phyloP scores from a whole-genome alignment of 2,329 filamentous ascomycete species.

The Botrytis deweyae region DNA sequence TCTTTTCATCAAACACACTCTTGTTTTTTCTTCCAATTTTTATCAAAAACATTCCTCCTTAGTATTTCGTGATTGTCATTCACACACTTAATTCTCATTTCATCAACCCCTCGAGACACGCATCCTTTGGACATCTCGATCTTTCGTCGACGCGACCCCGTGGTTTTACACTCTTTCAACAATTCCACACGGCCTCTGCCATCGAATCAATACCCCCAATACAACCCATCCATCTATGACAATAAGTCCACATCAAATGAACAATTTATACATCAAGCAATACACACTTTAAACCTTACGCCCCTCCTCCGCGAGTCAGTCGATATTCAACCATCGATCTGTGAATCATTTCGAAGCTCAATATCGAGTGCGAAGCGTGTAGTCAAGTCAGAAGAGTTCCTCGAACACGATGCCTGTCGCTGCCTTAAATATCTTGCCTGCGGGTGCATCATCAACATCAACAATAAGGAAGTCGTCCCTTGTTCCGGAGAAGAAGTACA shows the following conservation, averaged over 20 bases:
- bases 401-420: constrained; percentile 63
- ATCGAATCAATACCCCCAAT: constrained; percentile 42
- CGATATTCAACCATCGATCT: constrained; percentile 42
- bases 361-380: constrained; percentile 7
- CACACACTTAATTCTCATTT: constrained; percentile 5
- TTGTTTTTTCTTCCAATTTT: constrained; percentile 22
- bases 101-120: background rate
- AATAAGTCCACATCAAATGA: constrained; percentile 52
- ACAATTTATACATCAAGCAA: constrained; percentile 48
- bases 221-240: constrained; percentile 52
- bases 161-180: constrained; percentile 33
- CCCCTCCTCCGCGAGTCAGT: constrained; percentile 41
- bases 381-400: constrained; percentile 4
- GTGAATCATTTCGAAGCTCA: constrained; percentile 24
- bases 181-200: constrained; percentile 37
- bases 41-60: background rate
- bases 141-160: constrained; percentile 18
- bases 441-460: constrained; percentile 61
- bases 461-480: constrained; percentile 72
- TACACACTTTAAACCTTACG: constrained; percentile 72
- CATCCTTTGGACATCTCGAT: background rate
- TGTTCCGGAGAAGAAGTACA: constrained; percentile 96
- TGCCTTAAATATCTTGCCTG: constrained; percentile 53
- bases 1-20: constrained; percentile 32
- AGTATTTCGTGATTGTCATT: constrained; percentile 1